Percentiles rank a stretch among this genome's conserved stretches.
phyloP scores from a whole-genome alignment of 192 early-diverging fungal species.

The Podochytrium sp. region DNA sequence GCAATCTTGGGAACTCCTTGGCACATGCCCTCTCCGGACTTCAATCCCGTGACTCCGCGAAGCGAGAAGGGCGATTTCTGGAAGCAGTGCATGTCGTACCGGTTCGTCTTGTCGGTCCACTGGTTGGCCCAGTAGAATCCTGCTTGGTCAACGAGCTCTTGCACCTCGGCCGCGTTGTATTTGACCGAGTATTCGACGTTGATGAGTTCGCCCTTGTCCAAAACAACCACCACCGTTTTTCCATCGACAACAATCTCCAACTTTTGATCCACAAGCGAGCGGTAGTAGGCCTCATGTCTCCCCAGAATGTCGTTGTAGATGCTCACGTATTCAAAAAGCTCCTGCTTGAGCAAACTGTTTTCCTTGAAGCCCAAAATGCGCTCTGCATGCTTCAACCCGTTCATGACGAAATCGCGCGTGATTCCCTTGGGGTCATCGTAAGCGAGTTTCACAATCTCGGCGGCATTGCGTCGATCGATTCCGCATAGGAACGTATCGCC shows the following conservation, averaged over 20 bases:
- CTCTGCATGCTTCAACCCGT: constrained; percentile 81
- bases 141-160: constrained; percentile 37
- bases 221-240: constrained; percentile 23
- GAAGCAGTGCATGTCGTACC: constrained; percentile 53
- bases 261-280: constrained; percentile 53
- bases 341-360: constrained; percentile 53
- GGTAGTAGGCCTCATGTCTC: constrained; percentile 81
- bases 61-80: constrained; percentile 49
- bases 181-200: constrained; percentile 92
- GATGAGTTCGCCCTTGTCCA: constrained; percentile 80
- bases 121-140: constrained; percentile 40
- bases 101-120: constrained; percentile 45
- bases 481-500: constrained; percentile 85
- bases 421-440: constrained; percentile 84
- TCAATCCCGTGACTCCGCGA: constrained; percentile 32
- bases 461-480: constrained; percentile 81
- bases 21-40: background rate
- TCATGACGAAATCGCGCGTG: constrained; percentile 83
- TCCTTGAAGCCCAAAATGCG: constrained; percentile 52
- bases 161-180: constrained; percentile 64
- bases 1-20: constrained; percentile 59
- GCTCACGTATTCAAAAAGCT: constrained; percentile 75
- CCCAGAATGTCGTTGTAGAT: constrained; percentile 74
- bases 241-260: constrained; percentile 49
- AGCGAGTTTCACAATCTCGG: constrained; percentile 69